phyloP scores from a whole-genome alignment of 2,329 filamentous ascomycete genomes.

The Balansia obtecta region DNA sequence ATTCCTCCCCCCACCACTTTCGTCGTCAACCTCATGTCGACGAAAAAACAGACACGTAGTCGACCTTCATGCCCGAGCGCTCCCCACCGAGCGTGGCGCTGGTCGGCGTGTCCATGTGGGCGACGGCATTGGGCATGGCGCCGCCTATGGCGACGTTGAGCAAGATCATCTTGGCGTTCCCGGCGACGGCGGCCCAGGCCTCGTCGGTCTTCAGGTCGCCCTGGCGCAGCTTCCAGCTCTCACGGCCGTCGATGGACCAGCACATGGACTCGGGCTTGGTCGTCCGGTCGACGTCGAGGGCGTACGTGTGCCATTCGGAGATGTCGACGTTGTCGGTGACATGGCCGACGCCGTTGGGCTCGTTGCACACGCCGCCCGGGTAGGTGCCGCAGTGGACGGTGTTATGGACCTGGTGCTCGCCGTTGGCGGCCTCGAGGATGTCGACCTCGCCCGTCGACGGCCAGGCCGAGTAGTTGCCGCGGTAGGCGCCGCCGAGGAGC shows the following conservation, averaged over 20 bases:
- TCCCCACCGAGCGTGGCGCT: conserved; percentile 19
- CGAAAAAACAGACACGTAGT: too few species aligned
- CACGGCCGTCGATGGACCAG: conserved; percentile 23
- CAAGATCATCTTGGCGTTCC: conserved; percentile 21
- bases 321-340: conserved; percentile 11
- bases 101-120: conserved; percentile 21
- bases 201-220: conserved; percentile 13
- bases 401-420: conserved; percentile 20
- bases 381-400: conserved; percentile 29
- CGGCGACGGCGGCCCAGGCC: conserved; percentile 20
- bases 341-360: conserved; percentile 22
- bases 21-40: too few species aligned
- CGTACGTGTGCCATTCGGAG: conserved; percentile 21
- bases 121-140: conserved; percentile 22
- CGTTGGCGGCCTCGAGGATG: conserved; percentile 31
- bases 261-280: conserved; percentile 17
- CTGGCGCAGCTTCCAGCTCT: conserved; percentile 16
- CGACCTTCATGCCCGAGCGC: conserved; percentile 23
- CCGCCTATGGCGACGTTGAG: conserved; percentile 29
- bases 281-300: conserved; percentile 21
- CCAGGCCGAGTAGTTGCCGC: conserved; percentile 27
- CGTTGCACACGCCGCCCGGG: conserved; percentile 28
- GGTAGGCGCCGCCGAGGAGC: conserved; percentile 27
- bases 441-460: conserved; percentile 31
- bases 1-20: too few species aligned